Evolutionary conservation across 2,329 filamentous ascomycete species (phyloP), one percentile per base, ranked within the genome.

Genomic region (Aspergillus alliaceus): DNA sequence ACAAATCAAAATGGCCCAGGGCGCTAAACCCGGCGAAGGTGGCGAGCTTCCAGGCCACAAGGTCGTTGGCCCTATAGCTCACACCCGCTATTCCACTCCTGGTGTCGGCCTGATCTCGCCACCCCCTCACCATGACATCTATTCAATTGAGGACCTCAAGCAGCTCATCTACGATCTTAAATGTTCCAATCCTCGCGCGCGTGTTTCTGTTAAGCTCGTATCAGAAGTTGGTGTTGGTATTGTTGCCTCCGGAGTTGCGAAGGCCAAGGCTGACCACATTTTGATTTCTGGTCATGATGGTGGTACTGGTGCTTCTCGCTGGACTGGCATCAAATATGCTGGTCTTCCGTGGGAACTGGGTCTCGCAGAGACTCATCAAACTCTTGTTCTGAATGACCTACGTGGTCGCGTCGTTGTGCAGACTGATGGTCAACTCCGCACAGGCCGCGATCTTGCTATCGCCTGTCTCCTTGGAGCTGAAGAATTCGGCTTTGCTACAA

Each of bases 1-100:
- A 46, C 93, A 98, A 77, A 98, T 98, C 80, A 98, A 98, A 85
- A 98, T 98, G 93, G 93, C 93, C 9, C 93, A 98, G 79, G 93
- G 93, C 74, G 93, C 93, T 61, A 98, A 98, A 84, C 93, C 93
- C 56, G 93, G 93, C 77, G 93, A 98, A 77, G 93, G 93, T 81
- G 93, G 93, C 84, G 93, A 98, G 77, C 86, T 98, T 71, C 93
- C 93, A 50, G 93, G 93, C 39, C 92, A 97, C 83, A 98, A 98
- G 80, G 93, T 98, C 27, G 95, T 93, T 59, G 90, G 90, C 70
- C 90, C 91, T 6, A 98, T 98, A 75, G 93, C 91, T 57, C 90
- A 91, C 68, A 98, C 93, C 56, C 89, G 93, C 74, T 93, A 97
- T 81, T 98, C 93, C 9, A 98, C 93, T 6, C 92, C 93, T 64